These are phyloP conservation scores for Clohesyomyces aquaticus DNA, from an alignment of 495 filamentous ascomycete species.

Conservation along the genomic window DNA sequence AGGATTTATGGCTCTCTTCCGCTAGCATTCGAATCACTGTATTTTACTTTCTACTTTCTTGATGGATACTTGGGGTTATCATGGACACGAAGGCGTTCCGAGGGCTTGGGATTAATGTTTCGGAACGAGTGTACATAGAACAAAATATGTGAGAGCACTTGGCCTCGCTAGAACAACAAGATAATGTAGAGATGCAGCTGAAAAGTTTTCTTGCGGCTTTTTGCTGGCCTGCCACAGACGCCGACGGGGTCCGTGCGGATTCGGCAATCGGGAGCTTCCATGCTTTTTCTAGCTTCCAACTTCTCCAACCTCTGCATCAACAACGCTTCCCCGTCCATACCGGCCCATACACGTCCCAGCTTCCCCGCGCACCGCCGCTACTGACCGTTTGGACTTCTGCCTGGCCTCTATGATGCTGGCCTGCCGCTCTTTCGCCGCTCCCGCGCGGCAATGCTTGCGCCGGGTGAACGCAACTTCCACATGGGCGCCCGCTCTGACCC, in stretches of 20 bases:
- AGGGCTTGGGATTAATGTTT: not conserved
- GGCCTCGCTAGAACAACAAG: no score
- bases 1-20: no score
- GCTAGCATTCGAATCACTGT: no score
- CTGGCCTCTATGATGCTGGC: constrained; percentile 60
- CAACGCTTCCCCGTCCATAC: constrained; percentile 20
- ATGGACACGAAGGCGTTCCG: not conserved
- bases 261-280: not conserved
- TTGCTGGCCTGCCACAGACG: not conserved
- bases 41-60: no score
- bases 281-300: constrained; percentile 7
- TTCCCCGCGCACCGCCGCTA: constrained; percentile 27
- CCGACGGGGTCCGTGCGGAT: not conserved
- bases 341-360: constrained; percentile 8
- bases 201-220: not conserved
- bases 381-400: not conserved
- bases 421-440: constrained; percentile 58
- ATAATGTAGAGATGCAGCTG: not conserved
- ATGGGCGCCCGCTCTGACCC: constrained; percentile 55
- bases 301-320: constrained; percentile 7
- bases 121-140: not conserved
- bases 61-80: not conserved
- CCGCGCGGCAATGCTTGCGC: constrained; percentile 62
- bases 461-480: constrained; percentile 54
- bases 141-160: not conserved